Base-by-base conservation (phyloP, 345 rosid genomes). In the Eucalyptus cloeziana region DNA sequence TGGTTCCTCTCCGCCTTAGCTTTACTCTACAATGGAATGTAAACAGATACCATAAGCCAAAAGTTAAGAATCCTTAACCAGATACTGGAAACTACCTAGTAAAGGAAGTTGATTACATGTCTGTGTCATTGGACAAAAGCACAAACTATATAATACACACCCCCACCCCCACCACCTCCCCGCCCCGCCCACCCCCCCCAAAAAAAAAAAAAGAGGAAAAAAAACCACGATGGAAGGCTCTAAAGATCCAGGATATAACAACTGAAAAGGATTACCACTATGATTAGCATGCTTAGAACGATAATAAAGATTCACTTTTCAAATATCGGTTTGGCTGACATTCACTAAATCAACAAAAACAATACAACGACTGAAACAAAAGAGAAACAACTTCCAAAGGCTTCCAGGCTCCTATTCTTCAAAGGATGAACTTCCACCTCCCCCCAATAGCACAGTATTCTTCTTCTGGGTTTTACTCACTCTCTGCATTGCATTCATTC, bases 1-100 rank as follows among this genome's bases (percentile, higher is more conserved):
- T 96, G 99, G 94, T 96, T 95, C 94, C 95, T 98, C 92, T 98
- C 99, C 22, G 94, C 99, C 94, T 96, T 98, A 52, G 99, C 95
- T 94, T 96, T 98, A 91, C 97, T 98, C 99, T 98, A 95, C 86
- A 88, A 54, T 92, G 86, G 89, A 56, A 89, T 89, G 47, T 87
- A 85, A 86, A 60, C 87, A 33, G 85, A 40, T 76, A 76, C 47
- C 85, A 76, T 76, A 22, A 76, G 47, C 30, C 47, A 76, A 40
- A 76, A 76, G 30, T 40, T 25, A 76, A 76, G 47, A 14, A 22
- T 76, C 85, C 83, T 76, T 12, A 76, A 76, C 27, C 85, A 76
- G 85, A 40, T 76, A 76, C 45, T 71, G 81, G 45, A 71, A 33
- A 71, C 45, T 37, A 71, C 85, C 85, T 40, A 40, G 47, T 40